Percentiles rank a stretch among this genome's conserved stretches.
Conservation (phyloP, 805 yeast species). For the Candida argentea region DNA sequence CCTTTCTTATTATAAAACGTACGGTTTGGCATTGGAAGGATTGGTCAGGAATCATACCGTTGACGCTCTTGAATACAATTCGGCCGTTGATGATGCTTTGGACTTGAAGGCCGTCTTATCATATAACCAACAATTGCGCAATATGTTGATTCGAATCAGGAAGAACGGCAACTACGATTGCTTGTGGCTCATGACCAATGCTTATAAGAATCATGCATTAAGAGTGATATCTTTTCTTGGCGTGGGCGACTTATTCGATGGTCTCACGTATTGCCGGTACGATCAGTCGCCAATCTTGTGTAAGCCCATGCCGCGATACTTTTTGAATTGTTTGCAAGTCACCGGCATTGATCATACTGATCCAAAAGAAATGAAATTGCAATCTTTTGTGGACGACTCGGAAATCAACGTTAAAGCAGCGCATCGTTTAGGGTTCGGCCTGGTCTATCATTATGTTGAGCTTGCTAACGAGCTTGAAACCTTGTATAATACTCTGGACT, state of each 20-base stretch:
- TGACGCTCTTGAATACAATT: slow-evolving; percentile 82
- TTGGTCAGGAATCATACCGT: slow-evolving; percentile 59
- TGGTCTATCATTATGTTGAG: slow-evolving; percentile 69
- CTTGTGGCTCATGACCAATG: slow-evolving; percentile 91
- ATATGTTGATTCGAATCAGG: slow-evolving; percentile 38
- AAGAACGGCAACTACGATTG: slow-evolving; percentile 44
- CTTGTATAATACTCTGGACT: slow-evolving; percentile 18
- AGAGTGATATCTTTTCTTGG: slow-evolving; percentile 76
- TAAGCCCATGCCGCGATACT: slow-evolving; percentile 77
- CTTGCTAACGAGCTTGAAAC: slow-evolving; percentile 42
- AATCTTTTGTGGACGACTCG: slow-evolving; percentile 78
- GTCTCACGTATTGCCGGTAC: slow-evolving; percentile 89
- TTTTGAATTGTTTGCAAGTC: slow-evolving; percentile 50
- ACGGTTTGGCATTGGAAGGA: slow-evolving; percentile 92
- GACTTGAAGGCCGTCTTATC: slow-evolving; percentile 72
- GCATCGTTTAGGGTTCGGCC: slow-evolving; percentile 56
- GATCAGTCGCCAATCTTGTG: slow-evolving; percentile 60
- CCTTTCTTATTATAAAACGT: slow-evolving; percentile 66
- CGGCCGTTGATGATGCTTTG: slow-evolving; percentile 82
- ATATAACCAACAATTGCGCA: slow-evolving; percentile 49
- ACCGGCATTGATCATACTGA: slow-evolving; percentile 42
- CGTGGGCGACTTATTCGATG: slow-evolving; percentile 88
- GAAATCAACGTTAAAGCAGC: slow-evolving; percentile 73
- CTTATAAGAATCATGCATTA: slow-evolving; percentile 82
- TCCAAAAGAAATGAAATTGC: slow-evolving; percentile 34